phyloP scores from a whole-genome alignment of 768 basidiomycete genomes.

The Lentinus tigrinus region DNA sequence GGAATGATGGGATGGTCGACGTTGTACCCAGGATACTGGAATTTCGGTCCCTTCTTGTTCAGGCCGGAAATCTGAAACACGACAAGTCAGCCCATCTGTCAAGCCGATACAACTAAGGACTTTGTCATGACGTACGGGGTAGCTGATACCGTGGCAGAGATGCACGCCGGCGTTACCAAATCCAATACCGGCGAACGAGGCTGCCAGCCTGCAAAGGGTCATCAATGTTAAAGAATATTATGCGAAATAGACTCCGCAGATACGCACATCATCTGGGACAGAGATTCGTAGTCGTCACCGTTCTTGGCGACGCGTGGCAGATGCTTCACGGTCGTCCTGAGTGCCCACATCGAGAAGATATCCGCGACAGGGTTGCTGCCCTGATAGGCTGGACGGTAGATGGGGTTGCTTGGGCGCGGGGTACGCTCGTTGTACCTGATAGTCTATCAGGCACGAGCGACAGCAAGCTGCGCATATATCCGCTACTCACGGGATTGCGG shows the following conservation, averaged over 20 bases:
- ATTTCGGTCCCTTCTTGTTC: slow-evolving; percentile 93
- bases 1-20: slow-evolving; percentile 90
- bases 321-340: slow-evolving; percentile 84
- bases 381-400: slow-evolving; percentile 89
- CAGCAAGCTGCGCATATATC: neutral
- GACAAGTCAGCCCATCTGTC: neutral
- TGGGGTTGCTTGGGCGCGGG: slow-evolving; percentile 88
- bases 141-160: slow-evolving; percentile 87
- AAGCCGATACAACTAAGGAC: slow-evolving; percentile 9
- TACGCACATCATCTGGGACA: slow-evolving; percentile 85
- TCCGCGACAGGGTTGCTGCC: slow-evolving; percentile 94
- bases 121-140: slow-evolving; percentile 60
- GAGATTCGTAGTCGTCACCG: slow-evolving; percentile 75
- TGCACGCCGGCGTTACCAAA: slow-evolving; percentile 95
- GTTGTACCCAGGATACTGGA: slow-evolving; percentile 86
- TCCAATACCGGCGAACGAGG: slow-evolving; percentile 94
- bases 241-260: neutral
- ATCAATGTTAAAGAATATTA: neutral
- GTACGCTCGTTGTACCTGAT: slow-evolving; percentile 84
- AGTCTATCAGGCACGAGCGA: slow-evolving; percentile 7
- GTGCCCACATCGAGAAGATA: slow-evolving; percentile 93
- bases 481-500: slow-evolving; percentile 88
- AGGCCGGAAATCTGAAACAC: slow-evolving; percentile 75
- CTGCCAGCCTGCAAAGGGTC: slow-evolving; percentile 59
- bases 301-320: slow-evolving; percentile 86